Conservation (phyloP, 345 rosid species). For the Eucalyptus viminalis region DNA sequence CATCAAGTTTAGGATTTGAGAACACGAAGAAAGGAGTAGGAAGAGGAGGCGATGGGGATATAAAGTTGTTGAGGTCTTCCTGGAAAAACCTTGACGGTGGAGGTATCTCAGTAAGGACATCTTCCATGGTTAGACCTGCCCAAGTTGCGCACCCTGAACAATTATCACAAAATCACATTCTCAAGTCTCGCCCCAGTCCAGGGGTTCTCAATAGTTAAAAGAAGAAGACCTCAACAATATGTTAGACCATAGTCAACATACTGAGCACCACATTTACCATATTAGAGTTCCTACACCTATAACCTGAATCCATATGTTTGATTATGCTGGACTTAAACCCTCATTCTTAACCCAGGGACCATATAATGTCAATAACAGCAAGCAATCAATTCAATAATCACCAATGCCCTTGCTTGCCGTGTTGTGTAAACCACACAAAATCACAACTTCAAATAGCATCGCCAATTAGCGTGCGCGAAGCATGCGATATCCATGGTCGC, state of each 20-base stretch:
- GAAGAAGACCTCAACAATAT: neutral
- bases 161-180: neutral
- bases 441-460: neutral
- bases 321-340: neutral
- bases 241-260: neutral
- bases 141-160: neutral
- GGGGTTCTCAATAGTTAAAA: neutral
- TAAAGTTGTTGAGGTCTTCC: slow-evolving; percentile 90
- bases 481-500: neutral
- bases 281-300: neutral
- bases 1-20: slow-evolving; percentile 35
- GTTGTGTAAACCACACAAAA: neutral
- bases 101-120: slow-evolving; percentile 77
- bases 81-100: slow-evolving; percentile 91
- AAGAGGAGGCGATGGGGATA: slow-evolving; percentile 29
- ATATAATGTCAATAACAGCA: rapidly evolving
- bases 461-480: neutral
- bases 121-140: slow-evolving; percentile 48
- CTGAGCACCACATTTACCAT: neutral
- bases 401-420: neutral
- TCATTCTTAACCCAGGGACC: neutral
- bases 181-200: neutral
- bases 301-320: neutral
- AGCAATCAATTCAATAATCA: neutral
- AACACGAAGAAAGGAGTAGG: slow-evolving; percentile 68